Conservation (phyloP, 1,139 yeast species). For the Taphrina pruni region DNA sequence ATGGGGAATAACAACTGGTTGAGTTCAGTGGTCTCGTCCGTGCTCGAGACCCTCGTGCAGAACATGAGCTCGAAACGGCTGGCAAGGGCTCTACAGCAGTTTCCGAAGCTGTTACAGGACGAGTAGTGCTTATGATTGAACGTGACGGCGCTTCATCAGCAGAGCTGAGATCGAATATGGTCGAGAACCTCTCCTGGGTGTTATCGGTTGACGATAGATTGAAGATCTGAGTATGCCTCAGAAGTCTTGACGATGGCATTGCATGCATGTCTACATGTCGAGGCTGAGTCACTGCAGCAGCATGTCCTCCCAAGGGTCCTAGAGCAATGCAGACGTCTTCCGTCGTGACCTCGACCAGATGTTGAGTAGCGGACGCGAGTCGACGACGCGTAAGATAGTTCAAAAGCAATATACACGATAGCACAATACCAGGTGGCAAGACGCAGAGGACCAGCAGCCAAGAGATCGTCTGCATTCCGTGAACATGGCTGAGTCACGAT, state of each 20-base stretch:
- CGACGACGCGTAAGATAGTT: not conserved
- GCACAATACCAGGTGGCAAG: not conserved
- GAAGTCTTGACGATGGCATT: not conserved
- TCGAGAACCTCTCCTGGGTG: no score
- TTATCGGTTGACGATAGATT: no score
- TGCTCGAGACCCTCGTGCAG: not conserved
- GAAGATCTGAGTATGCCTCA: no score
- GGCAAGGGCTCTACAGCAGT: no score
- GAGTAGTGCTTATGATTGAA: no score
- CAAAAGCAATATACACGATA: not conserved
- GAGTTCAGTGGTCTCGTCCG: conserved; percentile 5
- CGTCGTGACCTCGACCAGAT: not conserved
- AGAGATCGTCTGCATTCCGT: not conserved
- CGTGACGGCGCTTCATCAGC: no score
- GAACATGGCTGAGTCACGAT: no score
- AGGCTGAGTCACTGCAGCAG: not conserved
- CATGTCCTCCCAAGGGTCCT: not conserved
- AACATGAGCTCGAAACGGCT: not conserved
- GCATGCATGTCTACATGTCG: not conserved
- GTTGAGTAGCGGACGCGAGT: not conserved
- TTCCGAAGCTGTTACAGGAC: no score
- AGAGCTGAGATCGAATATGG: no score
- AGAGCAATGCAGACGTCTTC: not conserved
- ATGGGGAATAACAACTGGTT: conserved; percentile 7
- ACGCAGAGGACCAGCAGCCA: not conserved